Percentiles rank a stretch among this genome's conserved stretches.
Evolutionary conservation across 1,284 basidiomycete species (phyloP).

Genomic region (Microbotryomycetes sp.): DNA sequence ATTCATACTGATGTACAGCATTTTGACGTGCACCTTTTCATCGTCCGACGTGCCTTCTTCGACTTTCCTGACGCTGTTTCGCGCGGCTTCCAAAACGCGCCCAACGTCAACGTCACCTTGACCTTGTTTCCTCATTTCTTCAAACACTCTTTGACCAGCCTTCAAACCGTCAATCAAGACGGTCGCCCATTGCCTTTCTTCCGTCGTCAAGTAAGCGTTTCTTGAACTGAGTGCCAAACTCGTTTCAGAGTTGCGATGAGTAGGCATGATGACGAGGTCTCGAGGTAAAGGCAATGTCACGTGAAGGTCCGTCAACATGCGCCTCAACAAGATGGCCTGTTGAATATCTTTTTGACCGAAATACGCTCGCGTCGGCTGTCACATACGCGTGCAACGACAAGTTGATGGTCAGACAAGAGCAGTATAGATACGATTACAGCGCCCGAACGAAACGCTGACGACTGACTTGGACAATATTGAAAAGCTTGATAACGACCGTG

Average conservation of each 20-base stretch:
- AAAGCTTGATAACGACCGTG: constrained; percentile 89
- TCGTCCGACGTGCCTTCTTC: constrained; percentile 28
- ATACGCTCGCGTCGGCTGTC: constrained; percentile 79
- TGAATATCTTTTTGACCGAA: constrained; percentile 99
- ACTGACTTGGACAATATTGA: constrained; percentile 77
- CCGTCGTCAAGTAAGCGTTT: constrained; percentile 69
- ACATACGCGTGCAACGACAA: not conserved
- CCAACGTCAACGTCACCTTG: constrained; percentile 1
- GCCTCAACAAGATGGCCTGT: constrained; percentile 78
- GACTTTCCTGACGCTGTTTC: constrained; percentile 34
- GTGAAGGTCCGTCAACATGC: constrained; percentile 75
- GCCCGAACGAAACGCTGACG: not conserved
- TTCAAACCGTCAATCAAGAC: constrained; percentile 63
- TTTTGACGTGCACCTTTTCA: constrained; percentile 52
- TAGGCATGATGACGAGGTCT: constrained; percentile 74
- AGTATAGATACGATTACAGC: no score
- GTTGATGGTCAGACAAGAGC: no score
- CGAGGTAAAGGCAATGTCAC: constrained; percentile 59
- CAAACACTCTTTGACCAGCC: constrained; percentile 54
- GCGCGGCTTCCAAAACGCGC: constrained; percentile 11
- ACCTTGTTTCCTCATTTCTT: constrained; percentile 40
- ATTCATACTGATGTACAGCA: constrained; percentile 88
- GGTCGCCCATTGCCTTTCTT: constrained; percentile 62
- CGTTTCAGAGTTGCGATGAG: constrained; percentile 52
- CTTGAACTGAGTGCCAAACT: constrained; percentile 80